Evolutionary conservation across 1,284 basidiomycete genomes (phyloP).

Genomic region (Volvariella volvacea): DNA sequence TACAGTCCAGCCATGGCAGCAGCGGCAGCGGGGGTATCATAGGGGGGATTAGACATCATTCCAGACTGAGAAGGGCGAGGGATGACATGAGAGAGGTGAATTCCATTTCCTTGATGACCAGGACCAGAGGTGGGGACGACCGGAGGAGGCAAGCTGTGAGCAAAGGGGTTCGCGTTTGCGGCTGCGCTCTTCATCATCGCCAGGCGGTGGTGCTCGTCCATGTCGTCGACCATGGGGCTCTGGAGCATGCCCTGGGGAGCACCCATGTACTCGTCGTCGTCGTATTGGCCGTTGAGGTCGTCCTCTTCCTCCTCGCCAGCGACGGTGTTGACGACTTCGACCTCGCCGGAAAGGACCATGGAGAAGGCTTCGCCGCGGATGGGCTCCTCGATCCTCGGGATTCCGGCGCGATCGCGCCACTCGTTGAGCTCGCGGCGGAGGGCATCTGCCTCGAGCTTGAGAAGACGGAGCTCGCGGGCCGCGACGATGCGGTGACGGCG

Average conservation of each 20-base stretch:
- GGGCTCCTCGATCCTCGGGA: constrained; percentile 65
- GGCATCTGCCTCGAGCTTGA: constrained; percentile 74
- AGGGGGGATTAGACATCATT: constrained; percentile 21
- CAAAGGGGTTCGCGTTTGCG: constrained; percentile 18
- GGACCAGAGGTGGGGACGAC: constrained; percentile 8
- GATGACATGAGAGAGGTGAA: constrained; percentile 19
- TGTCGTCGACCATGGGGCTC: constrained; percentile 16
- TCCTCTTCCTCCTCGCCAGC: constrained; percentile 50
- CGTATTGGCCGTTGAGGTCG: constrained; percentile 15
- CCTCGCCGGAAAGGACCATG: constrained; percentile 61
- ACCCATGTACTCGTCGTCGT: constrained; percentile 13
- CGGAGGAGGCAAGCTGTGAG: constrained; percentile 10
- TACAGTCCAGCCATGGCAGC: constrained; percentile 13
- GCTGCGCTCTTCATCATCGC: constrained; percentile 13
- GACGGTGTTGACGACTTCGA: constrained; percentile 52
- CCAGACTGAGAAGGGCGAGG: constrained; percentile 16
- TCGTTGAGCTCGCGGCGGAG: constrained; percentile 82
- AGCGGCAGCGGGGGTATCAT: constrained; percentile 12
- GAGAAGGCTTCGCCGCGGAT: constrained; percentile 61
- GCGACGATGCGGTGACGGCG: constrained; percentile 76
- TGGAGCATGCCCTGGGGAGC: constrained; percentile 3
- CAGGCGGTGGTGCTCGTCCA: constrained; percentile 19
- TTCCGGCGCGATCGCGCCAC: constrained; percentile 71
- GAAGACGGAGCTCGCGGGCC: constrained; percentile 65
- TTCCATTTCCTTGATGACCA: constrained; percentile 11